Percentiles rank a stretch among this genome's conserved stretches.
phyloP scores from a whole-genome alignment of 331 rosid species.

The Cydonia oblonga region DNA sequence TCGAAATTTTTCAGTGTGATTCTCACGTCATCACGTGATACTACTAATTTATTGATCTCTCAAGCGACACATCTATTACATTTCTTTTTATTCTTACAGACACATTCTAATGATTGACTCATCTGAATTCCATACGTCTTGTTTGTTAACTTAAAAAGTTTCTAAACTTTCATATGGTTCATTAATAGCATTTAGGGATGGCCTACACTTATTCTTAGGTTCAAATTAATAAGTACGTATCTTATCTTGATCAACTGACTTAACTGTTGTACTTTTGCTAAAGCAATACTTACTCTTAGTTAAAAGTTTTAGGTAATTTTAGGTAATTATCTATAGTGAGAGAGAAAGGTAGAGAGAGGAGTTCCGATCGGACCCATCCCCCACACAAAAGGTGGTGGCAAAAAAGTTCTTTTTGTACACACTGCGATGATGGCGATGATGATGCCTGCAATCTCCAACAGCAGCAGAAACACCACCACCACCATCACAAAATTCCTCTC shows the following conservation, averaged over 20 bases:
- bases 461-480: conserved; percentile 32
- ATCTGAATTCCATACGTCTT: too few species aligned
- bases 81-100: too few species aligned
- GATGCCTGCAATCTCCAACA: conserved; percentile 85
- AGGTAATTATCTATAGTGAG: conserved; percentile 20
- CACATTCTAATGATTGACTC: rapidly evolving
- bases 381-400: conserved; percentile 87
- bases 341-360: conserved; percentile 15
- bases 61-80: too few species aligned
- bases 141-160: too few species aligned
- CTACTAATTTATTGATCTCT: too few species aligned
- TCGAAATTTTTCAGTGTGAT: too few species aligned
- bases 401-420: conserved; percentile 96
- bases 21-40: too few species aligned
- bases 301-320: neutral
- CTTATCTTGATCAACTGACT: too few species aligned
- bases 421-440: conserved; percentile 86
- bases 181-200: too few species aligned
- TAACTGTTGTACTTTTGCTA: rapidly evolving
- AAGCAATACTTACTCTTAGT: neutral
- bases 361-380: conserved; percentile 28
- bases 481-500: conserved; percentile 10
- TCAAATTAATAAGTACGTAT: too few species aligned
- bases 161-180: neutral
- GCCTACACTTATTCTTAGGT: too few species aligned